Conservation (phyloP, 2,329 filamentous ascomycete genomes). For the Penicillium sp. region DNA sequence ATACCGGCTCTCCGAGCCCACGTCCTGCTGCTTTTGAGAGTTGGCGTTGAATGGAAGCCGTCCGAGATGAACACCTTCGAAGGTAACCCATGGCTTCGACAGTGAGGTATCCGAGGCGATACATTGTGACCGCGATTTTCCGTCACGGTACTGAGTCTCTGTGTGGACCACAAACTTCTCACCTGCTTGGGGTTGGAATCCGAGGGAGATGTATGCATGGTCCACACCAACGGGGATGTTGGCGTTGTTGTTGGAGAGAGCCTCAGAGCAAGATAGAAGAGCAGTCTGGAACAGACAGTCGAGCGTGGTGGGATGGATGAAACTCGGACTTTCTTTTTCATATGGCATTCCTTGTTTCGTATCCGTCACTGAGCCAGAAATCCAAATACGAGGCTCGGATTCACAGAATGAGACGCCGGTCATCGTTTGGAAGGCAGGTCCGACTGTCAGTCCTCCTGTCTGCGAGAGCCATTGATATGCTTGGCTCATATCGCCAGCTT, state of each 20-base stretch:
- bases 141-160: conserved; percentile 19
- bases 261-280: conserved; percentile 21
- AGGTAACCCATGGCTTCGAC: conserved; percentile 22
- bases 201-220: conserved; percentile 20
- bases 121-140: conserved; percentile 18
- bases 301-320: conserved; percentile 27
- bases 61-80: conserved; percentile 26
- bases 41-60: conserved; percentile 22
- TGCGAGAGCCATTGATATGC: conserved; percentile 27
- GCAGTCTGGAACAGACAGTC: conserved; percentile 29
- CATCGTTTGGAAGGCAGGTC: conserved; percentile 21
- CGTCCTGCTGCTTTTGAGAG: conserved; percentile 12
- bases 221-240: conserved; percentile 26
- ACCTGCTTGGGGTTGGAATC: conserved; percentile 18
- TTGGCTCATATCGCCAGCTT: conserved; percentile 15
- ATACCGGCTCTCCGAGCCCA: conserved; percentile 8
- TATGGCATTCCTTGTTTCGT: conserved; percentile 23
- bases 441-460: conserved; percentile 22
- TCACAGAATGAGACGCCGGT: conserved; percentile 17
- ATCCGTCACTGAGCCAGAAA: conserved; percentile 19
- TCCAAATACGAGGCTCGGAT: conserved; percentile 16
- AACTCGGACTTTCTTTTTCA: conserved; percentile 17
- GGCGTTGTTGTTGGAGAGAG: conserved; percentile 17
- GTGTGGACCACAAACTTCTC: conserved; percentile 24
- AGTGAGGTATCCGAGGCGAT: conserved; percentile 21